Evolutionary conservation across 352 stramenopile genomes (phyloP).

Genomic region (Phytophthora sp.): DNA sequence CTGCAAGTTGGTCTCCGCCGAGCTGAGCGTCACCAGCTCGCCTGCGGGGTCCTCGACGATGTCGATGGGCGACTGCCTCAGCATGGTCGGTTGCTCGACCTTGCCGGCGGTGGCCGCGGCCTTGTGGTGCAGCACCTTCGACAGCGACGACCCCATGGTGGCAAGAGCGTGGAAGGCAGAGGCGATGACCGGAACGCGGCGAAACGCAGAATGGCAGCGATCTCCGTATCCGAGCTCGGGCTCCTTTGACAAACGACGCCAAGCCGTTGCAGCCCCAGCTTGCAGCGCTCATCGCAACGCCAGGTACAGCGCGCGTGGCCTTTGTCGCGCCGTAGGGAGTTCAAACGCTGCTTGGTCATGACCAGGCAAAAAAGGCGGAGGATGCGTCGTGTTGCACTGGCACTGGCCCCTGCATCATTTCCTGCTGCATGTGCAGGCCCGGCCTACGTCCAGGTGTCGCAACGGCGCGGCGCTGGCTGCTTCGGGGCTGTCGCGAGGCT

Average conservation of each 20-base stretch:
- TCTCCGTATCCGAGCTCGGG: background rate
- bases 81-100: slow-evolving; percentile 8
- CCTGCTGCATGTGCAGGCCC: slow-evolving; percentile 13
- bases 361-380: too few relatives aligned
- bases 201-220: slow-evolving; percentile 16
- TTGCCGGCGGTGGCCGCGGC: background rate
- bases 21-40: slow-evolving; percentile 23
- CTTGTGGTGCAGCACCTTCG: slow-evolving; percentile 21
- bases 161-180: background rate
- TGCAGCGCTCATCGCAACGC: background rate
- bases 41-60: slow-evolving; percentile 39
- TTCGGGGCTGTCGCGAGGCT: background rate
- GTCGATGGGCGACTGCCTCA: slow-evolving; percentile 60
- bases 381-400: slow-evolving; percentile 12
- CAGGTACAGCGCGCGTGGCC: slow-evolving; percentile 12
- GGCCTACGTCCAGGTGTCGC: slow-evolving; percentile 24
- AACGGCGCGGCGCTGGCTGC: slow-evolving; percentile 1
- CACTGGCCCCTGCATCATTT: slow-evolving; percentile 13
- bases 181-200: background rate
- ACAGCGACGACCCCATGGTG: slow-evolving; percentile 10
- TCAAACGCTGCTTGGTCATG: too few relatives aligned
- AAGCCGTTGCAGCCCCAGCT: background rate
- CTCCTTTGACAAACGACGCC: background rate
- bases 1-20: slow-evolving; percentile 22
- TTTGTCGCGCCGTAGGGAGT: too few relatives aligned